Percentiles rank a stretch among this genome's conserved stretches.
Evolutionary conservation across 2,329 filamentous ascomycete genomes (phyloP).

Genomic region (Alternaria brassicicola): DNA sequence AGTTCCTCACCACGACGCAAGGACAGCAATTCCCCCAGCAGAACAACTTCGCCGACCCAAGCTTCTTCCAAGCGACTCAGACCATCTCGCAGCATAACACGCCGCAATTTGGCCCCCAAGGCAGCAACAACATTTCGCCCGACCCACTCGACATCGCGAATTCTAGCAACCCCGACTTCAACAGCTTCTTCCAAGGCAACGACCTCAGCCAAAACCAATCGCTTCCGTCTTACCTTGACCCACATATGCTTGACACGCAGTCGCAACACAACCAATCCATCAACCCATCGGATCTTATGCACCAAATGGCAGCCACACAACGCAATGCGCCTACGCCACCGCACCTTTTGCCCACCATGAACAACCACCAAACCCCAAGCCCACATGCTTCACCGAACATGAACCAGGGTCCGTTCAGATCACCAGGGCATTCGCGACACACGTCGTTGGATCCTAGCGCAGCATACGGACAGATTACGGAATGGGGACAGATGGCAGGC

Average conservation of each 20-base stretch:
- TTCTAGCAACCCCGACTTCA: conserved; percentile 46
- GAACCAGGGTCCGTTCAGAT: conserved; percentile 59
- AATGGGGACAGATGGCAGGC: conserved; percentile 64
- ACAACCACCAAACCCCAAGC: conserved; percentile 59
- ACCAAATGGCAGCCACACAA: conserved; percentile 60
- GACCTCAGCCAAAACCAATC: conserved; percentile 62
- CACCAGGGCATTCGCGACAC: conserved; percentile 63
- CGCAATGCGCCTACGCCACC: conserved; percentile 60
- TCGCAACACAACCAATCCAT: conserved; percentile 51
- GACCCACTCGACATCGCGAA: conserved; percentile 46
- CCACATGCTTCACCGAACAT: conserved; percentile 61
- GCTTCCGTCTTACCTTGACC: conserved; percentile 64
- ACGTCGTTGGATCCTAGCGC: conserved; percentile 67
- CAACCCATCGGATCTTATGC: conserved; percentile 55
- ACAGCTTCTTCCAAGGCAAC: conserved; percentile 62
- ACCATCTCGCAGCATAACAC: conserved; percentile 63
- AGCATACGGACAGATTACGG: conserved; percentile 61
- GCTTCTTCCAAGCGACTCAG: conserved; percentile 49
- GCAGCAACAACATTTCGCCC: conserved; percentile 46
- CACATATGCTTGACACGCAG: conserved; percentile 51
- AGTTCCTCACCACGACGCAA: conserved; percentile 56
- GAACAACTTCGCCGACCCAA: conserved; percentile 49
- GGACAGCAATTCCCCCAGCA: conserved; percentile 52
- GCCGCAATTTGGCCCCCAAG: conserved; percentile 48
- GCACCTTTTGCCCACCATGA: conserved; percentile 61